Conservation (phyloP, 2,329 filamentous ascomycete species). For the Xylariaceae sp. region DNA sequence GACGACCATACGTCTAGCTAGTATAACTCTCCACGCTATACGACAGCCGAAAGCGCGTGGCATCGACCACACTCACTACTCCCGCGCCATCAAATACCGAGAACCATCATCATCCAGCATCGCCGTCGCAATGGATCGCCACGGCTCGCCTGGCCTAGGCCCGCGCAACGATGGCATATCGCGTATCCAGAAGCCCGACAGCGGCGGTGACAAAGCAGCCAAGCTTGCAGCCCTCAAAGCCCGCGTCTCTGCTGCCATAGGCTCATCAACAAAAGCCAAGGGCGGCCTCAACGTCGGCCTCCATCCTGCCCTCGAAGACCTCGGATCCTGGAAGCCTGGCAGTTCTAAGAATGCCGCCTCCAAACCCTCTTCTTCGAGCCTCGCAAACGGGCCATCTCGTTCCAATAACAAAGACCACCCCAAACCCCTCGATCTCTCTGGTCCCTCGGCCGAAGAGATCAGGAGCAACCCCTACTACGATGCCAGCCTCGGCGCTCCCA, state of each 20-base stretch:
- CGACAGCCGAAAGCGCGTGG: too few relatives aligned
- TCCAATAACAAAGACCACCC: slow-evolving; percentile 15
- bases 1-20: too few relatives aligned
- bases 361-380: slow-evolving; percentile 12
- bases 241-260: slow-evolving; percentile 72
- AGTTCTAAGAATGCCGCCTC: slow-evolving; percentile 34
- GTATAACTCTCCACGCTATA: too few relatives aligned
- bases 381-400: slow-evolving; percentile 11
- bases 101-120: too few relatives aligned
- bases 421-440: slow-evolving; percentile 30
- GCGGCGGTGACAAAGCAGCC: slow-evolving; percentile 61
- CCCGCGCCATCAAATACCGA: too few relatives aligned
- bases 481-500: slow-evolving; percentile 58
- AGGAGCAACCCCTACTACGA: slow-evolving; percentile 77
- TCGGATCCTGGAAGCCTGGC: slow-evolving; percentile 39
- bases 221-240: slow-evolving; percentile 74
- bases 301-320: slow-evolving; percentile 59
- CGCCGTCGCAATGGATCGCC: slow-evolving; percentile 59
- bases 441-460: slow-evolving; percentile 30
- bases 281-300: slow-evolving; percentile 61
- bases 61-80: too few relatives aligned
- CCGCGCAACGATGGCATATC: slow-evolving; percentile 53
- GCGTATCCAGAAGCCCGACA: slow-evolving; percentile 53
- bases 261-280: slow-evolving; percentile 38
- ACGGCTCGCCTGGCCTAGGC: slow-evolving; percentile 48